Evolutionary conservation across 2,329 filamentous ascomycete species (phyloP), one percentile per base, ranked within the genome.

Genomic region (Akanthomyces muscarius): DNA sequence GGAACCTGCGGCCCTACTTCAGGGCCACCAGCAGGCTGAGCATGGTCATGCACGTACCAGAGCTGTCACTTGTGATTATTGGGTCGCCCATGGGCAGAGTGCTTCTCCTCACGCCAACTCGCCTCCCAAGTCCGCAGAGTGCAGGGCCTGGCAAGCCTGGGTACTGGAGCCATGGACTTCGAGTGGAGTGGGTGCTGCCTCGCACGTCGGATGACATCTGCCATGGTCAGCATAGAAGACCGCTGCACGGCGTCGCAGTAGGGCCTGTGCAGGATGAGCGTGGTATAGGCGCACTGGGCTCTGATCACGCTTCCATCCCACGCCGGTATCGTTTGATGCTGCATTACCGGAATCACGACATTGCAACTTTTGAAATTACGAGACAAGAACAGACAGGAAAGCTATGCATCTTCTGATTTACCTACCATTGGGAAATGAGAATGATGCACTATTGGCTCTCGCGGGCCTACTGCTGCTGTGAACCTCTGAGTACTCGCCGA

Each of bases 301-400:
- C 67, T 36, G 54, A 61, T 61, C 57, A 65, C 47, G 65, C 69
- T 61, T 65, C 69, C 8, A 65, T 70, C 38, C 73, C 77, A 64
- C 78, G 79, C 66, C 79, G 84, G 63, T 92, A 88, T 81, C 78
- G 89, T 64, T 67, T 94, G 63, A 83, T 94, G 71, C 75, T 93
- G 73, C 86, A 90, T 71, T 93, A 89, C 71, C 81, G 82, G 63
- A 86, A 92, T 73, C 86, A 90, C 68, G 83, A 84, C 2, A 82
- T 93, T 33, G 70, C 91, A 66, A 87, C 83, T 64, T 93, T 92
- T 75, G 87, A 91, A 72, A 73, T 92, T 61, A 78, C 75, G 51
- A 76, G 82, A 30, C 74, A 78, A 51, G 72, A 73, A 63, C 67
- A 72, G 63, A 73, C 71, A n/a, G 72, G 71, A 23, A 73, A 72